These are phyloP conservation scores for Bryoerythrophyllum caledonicum DNA, from an alignment of 225 moss, liverwort and hornwort species.

Conservation along the genomic window DNA sequence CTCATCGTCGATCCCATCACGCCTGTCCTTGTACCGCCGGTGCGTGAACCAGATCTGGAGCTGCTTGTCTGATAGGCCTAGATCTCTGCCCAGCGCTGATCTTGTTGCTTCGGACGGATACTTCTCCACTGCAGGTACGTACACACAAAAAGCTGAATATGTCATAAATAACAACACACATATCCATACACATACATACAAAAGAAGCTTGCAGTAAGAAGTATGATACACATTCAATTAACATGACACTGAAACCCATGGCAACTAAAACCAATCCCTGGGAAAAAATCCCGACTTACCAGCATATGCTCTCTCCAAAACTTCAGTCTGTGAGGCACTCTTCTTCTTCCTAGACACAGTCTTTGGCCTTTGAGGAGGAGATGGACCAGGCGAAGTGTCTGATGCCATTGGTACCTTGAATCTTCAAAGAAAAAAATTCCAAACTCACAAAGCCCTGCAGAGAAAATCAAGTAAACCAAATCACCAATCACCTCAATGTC, in stretches of 20 bases:
- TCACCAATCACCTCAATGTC: neutral
- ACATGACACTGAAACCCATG: neutral
- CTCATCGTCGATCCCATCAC: slow-evolving; percentile 74
- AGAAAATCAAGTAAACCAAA: neutral
- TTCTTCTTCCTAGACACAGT: slow-evolving; percentile 70
- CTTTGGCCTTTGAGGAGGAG: slow-evolving; percentile 43
- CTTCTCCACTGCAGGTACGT: slow-evolving; percentile 48
- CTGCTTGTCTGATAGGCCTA: slow-evolving; percentile 71
- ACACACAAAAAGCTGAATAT: neutral
- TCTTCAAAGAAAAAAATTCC: neutral
- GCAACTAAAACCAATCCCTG: neutral
- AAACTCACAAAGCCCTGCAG: slow-evolving; percentile 16
- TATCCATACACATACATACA: neutral
- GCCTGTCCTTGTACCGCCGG: slow-evolving; percentile 75
- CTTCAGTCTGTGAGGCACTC: slow-evolving; percentile 66
- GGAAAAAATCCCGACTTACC: slow-evolving; percentile 31
- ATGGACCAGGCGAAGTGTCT: slow-evolving; percentile 29
- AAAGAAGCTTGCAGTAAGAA: neutral
- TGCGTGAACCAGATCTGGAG: slow-evolving; percentile 84
- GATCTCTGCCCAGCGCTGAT: slow-evolving; percentile 47
- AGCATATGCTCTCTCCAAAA: slow-evolving; percentile 69
- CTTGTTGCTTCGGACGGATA: slow-evolving; percentile 68
- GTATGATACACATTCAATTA: neutral
- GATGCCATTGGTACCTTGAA: slow-evolving; percentile 36
- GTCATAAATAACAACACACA: neutral